Conservation (phyloP, 768 basidiomycete genomes). For the Amanita pseudoporphyria region DNA sequence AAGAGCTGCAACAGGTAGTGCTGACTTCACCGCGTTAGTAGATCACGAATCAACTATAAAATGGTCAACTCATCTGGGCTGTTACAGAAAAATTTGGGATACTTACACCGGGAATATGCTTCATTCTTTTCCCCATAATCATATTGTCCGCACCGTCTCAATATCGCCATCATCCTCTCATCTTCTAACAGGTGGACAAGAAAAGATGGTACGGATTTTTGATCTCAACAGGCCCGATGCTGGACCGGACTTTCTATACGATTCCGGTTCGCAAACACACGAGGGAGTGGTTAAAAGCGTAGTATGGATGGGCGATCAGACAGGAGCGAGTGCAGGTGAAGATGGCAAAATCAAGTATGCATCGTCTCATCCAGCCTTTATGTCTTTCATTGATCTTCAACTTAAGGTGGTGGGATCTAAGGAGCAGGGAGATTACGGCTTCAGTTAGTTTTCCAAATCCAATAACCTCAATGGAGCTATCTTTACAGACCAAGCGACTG, state of each 20-base stretch:
- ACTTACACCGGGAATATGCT: slow-evolving; percentile 80
- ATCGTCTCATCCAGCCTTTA: not conserved
- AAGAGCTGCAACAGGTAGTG: slow-evolving; percentile 85
- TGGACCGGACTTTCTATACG: slow-evolving; percentile 72
- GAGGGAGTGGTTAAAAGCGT: slow-evolving; percentile 90
- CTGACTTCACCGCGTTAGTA: slow-evolving; percentile 93
- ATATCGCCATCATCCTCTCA: slow-evolving; percentile 61
- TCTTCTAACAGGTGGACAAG: slow-evolving; percentile 88
- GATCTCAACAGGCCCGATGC: slow-evolving; percentile 82
- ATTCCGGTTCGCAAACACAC: slow-evolving; percentile 55
- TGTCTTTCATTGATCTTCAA: slow-evolving; percentile 9
- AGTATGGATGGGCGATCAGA: slow-evolving; percentile 85
- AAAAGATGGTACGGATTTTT: slow-evolving; percentile 95
- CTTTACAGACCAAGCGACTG: slow-evolving; percentile 67
- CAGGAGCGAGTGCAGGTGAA: slow-evolving; percentile 85
- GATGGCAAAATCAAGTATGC: slow-evolving; percentile 83
- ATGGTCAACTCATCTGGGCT: slow-evolving; percentile 9
- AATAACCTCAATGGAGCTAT: slow-evolving; percentile 93
- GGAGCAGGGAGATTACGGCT: slow-evolving; percentile 64
- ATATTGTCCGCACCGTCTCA: slow-evolving; percentile 95
- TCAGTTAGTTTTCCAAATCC: slow-evolving; percentile 65
- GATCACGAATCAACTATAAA: slow-evolving; percentile 5
- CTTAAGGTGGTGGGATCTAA: slow-evolving; percentile 92
- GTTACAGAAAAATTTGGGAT: slow-evolving; percentile 86
- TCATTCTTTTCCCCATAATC: slow-evolving; percentile 96